Percentiles rank a stretch among this genome's conserved stretches.
Conservation (phyloP, 345 rosid genomes). For the Eucalyptus brandiana region DNA sequence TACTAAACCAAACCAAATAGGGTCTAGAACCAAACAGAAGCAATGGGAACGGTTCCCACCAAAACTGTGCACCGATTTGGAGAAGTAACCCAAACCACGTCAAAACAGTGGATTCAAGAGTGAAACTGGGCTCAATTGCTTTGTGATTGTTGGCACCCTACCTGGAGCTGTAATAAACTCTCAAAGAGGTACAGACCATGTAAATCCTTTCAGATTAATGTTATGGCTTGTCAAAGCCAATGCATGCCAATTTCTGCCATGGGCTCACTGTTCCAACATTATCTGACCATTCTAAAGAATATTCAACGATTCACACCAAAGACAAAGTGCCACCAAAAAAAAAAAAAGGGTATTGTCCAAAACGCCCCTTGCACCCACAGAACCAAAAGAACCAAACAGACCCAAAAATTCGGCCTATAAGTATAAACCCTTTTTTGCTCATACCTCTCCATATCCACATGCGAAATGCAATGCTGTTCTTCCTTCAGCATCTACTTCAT, state of each 20-base stretch:
- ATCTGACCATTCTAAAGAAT: not conserved
- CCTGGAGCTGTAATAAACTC: not conserved
- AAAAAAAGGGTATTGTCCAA: not conserved
- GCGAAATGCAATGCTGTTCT: conserved; percentile 98
- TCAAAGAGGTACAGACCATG: not conserved
- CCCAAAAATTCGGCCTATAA: not conserved
- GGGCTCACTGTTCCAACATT: not conserved
- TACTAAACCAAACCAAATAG: not conserved
- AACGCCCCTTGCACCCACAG: not conserved
- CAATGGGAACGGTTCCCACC: not conserved
- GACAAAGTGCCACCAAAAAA: not conserved
- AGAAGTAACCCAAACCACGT: not conserved
- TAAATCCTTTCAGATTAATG: not conserved
- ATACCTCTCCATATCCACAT: conserved; percentile 99
- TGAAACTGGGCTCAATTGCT: not conserved
- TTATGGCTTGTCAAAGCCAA: not conserved
- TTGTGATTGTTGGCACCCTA: not conserved
- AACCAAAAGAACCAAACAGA: not conserved
- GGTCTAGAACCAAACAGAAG: not conserved
- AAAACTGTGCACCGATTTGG: not conserved
- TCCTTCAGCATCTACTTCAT: conserved; percentile 98
- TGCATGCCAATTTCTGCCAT: not conserved
- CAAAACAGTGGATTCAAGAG: not conserved
- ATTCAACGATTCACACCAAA: not conserved
- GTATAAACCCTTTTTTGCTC: not conserved